phyloP scores from a whole-genome alignment of 495 filamentous ascomycete genomes.

The Penicillium angulare region DNA sequence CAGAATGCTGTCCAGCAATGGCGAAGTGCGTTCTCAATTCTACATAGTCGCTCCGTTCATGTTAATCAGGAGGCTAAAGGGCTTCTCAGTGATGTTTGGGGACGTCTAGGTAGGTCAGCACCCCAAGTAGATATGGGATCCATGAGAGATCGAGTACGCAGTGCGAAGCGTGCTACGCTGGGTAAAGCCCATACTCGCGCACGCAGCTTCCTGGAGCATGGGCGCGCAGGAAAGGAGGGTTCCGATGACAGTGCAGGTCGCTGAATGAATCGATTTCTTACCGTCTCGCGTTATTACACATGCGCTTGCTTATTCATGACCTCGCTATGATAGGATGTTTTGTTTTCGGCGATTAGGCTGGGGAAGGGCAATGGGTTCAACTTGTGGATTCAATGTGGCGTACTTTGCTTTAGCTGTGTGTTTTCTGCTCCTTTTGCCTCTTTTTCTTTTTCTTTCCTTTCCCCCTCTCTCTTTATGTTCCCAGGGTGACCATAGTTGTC shows the following conservation, averaged over 20 bases:
- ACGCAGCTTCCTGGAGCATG: constrained; percentile 29
- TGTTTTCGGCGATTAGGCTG: constrained; percentile 26
- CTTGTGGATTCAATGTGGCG: constrained; percentile 13
- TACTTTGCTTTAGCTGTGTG: constrained; percentile 15
- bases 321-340: constrained; percentile 6
- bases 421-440: neutral
- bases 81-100: constrained; percentile 31
- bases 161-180: constrained; percentile 31
- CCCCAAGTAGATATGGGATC: constrained; percentile 24
- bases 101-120: constrained; percentile 25
- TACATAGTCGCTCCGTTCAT: constrained; percentile 29
- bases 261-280: neutral
- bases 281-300: constrained; percentile 4
- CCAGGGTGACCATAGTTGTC: constrained; percentile 10
- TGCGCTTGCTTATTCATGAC: constrained; percentile 4
- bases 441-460: neutral
- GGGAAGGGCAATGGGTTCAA: constrained; percentile 11
- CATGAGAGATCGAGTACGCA: constrained; percentile 35
- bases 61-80: constrained; percentile 31
- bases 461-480: no score
- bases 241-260: neutral
- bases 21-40: constrained; percentile 26
- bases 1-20: constrained; percentile 38
- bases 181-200: constrained; percentile 41
- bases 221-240: constrained; percentile 11